Evolutionary conservation across 2,329 filamentous ascomycete species (phyloP).

Genomic region (Scytalidium lignicola): DNA sequence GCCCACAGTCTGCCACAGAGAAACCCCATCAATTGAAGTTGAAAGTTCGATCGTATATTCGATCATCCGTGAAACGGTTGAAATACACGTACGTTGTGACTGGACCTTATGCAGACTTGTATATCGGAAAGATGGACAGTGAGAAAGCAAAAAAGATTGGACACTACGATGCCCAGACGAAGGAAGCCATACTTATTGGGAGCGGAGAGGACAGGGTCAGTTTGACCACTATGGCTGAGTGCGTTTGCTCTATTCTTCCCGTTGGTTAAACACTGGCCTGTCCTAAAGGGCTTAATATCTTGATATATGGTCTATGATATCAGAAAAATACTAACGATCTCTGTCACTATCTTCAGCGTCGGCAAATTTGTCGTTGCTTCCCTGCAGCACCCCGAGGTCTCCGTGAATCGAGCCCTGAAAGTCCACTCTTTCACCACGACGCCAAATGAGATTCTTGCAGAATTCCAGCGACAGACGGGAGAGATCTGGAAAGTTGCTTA

Average conservation of each 20-base stretch:
- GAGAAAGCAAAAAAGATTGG: conserved; percentile 33
- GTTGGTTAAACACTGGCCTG: too few species aligned
- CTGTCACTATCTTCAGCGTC: conserved; percentile 44
- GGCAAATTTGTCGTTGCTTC: conserved; percentile 31
- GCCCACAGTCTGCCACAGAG: conserved; percentile 51
- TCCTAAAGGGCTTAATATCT: too few species aligned
- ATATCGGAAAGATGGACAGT: conserved; percentile 34
- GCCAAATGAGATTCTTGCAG: conserved; percentile 30
- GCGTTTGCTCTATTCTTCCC: conserved; percentile 27
- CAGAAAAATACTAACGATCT: conserved; percentile 26
- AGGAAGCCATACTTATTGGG: conserved; percentile 56
- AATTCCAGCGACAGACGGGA: conserved; percentile 34
- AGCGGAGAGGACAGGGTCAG: conserved; percentile 57
- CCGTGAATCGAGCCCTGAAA: conserved; percentile 29
- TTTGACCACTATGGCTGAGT: conserved; percentile 70
- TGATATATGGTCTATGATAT: too few species aligned
- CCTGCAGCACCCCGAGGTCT: conserved; percentile 30
- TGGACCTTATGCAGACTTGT: conserved; percentile 64
- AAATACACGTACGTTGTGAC: conserved; percentile 65
- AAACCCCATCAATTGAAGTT: conserved; percentile 67
- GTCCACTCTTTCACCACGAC: conserved; percentile 31
- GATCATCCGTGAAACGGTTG: conserved; percentile 46
- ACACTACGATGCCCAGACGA: conserved; percentile 52
- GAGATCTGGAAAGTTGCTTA: conserved; percentile 29
- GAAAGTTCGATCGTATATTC: conserved; percentile 57